Evolutionary conservation across 495 filamentous ascomycete species (phyloP), one percentile per base, ranked within the genome.

Genomic region (Rusavskia elegans): DNA sequence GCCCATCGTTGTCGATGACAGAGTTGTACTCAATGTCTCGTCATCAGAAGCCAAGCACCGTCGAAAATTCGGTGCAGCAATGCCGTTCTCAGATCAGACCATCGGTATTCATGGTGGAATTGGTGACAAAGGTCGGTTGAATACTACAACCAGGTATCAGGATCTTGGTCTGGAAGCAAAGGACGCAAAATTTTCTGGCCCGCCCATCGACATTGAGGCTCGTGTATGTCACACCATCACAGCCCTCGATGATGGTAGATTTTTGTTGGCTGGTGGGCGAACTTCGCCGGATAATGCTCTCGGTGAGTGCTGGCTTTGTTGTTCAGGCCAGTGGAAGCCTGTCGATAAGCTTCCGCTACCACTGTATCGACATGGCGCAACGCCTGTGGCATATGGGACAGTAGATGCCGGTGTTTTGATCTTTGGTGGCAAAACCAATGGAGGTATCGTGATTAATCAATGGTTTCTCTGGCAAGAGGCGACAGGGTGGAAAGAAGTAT

Each of bases 201-300:
- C 66, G 51, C 51, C 72, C 60, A 32, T 77, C 66, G 36, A 66
- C 42, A 65, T 72, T 32, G 48, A 71, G 13, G 68, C 72, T 49
- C 71, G 86, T 44, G 84, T 89, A 77, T 89, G 84, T 54, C 87
- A 93, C 62, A 83, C 83, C 0, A 68, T 89, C 19, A 88, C 82
- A 11, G 64, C 73, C 36, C 56, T 85, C 10, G 69, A 65, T 21
- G 59, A 64, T 45, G 61, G 61, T 4, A 69, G 71, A 36, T 75
- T 70, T 51, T 62, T 95, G 9, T 65, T 95, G 17, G 77, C 82
- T n/a, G 88, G 89, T 17, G 89, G 89, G 14, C 71, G 89, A 45
- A 73, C 75, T 13, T 89, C 86, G 7, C 89, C 89, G 2, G 72
- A 80, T 16, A 71, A 69, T 20, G 78, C 76, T 5, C 57, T 85